Evolutionary conservation across 345 rosid species (phyloP).

Genomic region (Populus pruinosa): DNA sequence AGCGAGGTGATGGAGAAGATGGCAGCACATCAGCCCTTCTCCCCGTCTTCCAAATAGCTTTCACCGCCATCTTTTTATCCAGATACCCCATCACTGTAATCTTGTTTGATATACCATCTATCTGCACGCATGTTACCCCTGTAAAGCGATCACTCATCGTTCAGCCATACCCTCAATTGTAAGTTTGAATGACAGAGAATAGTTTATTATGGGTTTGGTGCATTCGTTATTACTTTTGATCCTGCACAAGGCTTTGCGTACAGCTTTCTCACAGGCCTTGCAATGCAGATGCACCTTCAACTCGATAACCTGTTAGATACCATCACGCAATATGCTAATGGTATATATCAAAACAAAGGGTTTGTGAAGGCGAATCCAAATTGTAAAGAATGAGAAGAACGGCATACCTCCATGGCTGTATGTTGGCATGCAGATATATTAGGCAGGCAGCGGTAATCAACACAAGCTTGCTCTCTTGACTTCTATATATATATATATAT

Average conservation of each 20-base stretch:
- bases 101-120: constrained; percentile 15
- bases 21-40: constrained; percentile 24
- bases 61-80: constrained; percentile 13
- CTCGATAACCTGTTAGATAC: constrained; percentile 21
- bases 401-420: not conserved
- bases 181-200: too few relatives aligned
- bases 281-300: constrained; percentile 37
- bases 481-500: too few relatives aligned
- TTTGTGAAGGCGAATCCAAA: not conserved
- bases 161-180: not conserved
- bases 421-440: not conserved
- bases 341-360: too few relatives aligned
- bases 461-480: too few relatives aligned
- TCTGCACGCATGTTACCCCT: constrained; percentile 38
- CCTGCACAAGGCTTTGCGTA: constrained; percentile 28
- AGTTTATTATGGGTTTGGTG: too few relatives aligned
- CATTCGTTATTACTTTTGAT: constrained; percentile 22
- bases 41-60: constrained; percentile 32
- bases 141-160: not conserved
- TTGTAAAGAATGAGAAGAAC: not conserved
- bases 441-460: too few relatives aligned
- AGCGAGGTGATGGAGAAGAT: not conserved
- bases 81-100: constrained; percentile 33
- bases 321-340: not conserved
- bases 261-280: constrained; percentile 36